phyloP scores from a whole-genome alignment of 2,329 filamentous ascomycete species.

The Epichloe festucae region DNA sequence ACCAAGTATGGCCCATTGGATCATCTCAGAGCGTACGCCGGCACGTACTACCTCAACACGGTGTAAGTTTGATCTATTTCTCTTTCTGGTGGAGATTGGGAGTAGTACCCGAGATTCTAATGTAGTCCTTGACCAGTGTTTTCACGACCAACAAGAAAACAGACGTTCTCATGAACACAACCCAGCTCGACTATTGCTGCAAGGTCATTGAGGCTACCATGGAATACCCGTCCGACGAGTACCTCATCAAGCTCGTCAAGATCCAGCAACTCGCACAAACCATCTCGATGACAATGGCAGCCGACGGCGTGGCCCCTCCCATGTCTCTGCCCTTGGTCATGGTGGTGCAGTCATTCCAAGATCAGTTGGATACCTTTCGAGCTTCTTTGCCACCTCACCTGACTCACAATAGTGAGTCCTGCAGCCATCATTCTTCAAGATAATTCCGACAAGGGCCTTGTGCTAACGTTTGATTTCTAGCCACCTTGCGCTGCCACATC shows the following conservation, averaged over 20 bases:
- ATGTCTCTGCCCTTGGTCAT: conserved; percentile 27
- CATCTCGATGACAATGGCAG: conserved; percentile 28
- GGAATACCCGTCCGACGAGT: conserved; percentile 30
- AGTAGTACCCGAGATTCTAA: not conserved
- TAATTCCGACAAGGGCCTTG: not conserved
- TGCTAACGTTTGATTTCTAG: conserved; percentile 11
- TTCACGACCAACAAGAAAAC: conserved; percentile 34
- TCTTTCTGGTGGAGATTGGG: not conserved
- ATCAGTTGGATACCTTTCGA: conserved; percentile 28
- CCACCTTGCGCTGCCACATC: conserved; percentile 27
- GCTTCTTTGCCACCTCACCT: conserved; percentile 23
- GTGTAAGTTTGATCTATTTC: conserved; percentile 21
- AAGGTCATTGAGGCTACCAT: conserved; percentile 26
- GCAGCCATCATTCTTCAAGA: not conserved
- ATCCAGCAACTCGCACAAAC: conserved; percentile 35
- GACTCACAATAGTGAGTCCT: conserved; percentile 19
- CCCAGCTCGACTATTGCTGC: conserved; percentile 30
- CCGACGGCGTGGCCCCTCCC: conserved; percentile 16
- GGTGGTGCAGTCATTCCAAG: conserved; percentile 30
- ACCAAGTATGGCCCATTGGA: conserved; percentile 23
- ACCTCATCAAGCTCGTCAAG: conserved; percentile 31
- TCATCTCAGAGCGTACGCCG: conserved; percentile 33
- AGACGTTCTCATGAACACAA: conserved; percentile 34
- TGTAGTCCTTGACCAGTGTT: conserved; percentile 15
- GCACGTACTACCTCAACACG: conserved; percentile 37